A percentile compares a stretch with the other conserved stretches of the same genome.
Evolutionary conservation across 305 asterid species (phyloP).

Genomic region (Andrographis paniculata): DNA sequence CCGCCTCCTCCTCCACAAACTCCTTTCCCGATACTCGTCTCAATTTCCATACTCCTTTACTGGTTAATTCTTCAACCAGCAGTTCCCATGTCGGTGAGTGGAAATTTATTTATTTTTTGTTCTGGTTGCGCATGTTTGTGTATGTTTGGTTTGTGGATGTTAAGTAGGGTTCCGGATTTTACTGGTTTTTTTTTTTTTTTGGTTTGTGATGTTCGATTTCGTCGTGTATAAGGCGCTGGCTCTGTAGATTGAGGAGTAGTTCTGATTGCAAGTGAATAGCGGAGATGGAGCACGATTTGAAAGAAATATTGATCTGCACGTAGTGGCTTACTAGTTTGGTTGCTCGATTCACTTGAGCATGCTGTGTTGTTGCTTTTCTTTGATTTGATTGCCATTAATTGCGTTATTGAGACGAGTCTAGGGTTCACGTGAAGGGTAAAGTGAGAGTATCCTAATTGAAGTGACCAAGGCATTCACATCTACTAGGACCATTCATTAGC

Average conservation of each 20-base stretch:
- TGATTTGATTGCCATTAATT: neutral
- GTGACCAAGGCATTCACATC: neutral
- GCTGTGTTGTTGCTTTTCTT: neutral
- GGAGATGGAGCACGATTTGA: neutral
- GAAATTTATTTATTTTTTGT: neutral
- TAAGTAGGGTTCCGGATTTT: neutral
- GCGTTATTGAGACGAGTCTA: neutral
- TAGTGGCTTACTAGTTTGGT: neutral
- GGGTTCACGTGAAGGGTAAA: neutral
- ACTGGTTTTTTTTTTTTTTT: neutral
- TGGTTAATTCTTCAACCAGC: neutral
- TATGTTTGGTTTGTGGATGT: neutral
- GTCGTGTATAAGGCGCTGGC: neutral
- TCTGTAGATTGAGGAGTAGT: neutral
- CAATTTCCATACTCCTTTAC: neutral
- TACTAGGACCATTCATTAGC: no score
- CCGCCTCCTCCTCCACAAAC: neutral
- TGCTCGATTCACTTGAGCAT: neutral
- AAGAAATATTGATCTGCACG: neutral
- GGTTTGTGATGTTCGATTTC: no score
- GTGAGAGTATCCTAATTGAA: neutral
- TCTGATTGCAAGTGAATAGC: neutral
- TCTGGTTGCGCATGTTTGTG: neutral
- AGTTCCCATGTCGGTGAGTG: slow-evolving; percentile 1
- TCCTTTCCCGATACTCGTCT: neutral